phyloP scores from a whole-genome alignment of 352 stramenopile genomes.

The Elongisporangium anandrum region DNA sequence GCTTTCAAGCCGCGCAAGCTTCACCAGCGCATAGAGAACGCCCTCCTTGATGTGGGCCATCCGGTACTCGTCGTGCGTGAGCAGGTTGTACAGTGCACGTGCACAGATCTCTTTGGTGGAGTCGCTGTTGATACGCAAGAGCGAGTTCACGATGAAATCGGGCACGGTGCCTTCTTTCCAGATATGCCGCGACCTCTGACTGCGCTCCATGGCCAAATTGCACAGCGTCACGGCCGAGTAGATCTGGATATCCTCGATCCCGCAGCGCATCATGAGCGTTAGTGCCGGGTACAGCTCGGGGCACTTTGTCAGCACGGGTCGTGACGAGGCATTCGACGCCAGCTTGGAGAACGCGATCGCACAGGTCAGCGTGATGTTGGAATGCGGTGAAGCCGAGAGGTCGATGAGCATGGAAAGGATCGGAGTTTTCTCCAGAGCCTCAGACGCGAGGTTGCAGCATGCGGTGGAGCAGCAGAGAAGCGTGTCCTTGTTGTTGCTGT shows the following conservation, averaged over 20 bases:
- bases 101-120: slow-evolving; percentile 88
- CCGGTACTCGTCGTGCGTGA: slow-evolving; percentile 77
- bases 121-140: slow-evolving; percentile 86
- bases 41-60: slow-evolving; percentile 83
- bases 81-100: slow-evolving; percentile 80
- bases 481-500: slow-evolving; percentile 46
- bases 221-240: slow-evolving; percentile 86
- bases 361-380: slow-evolving; percentile 65
- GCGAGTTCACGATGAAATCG: slow-evolving; percentile 88
- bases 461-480: slow-evolving; percentile 66
- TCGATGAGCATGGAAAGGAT: slow-evolving; percentile 80
- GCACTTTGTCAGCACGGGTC: slow-evolving; percentile 57
- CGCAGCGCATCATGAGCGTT: slow-evolving; percentile 86
- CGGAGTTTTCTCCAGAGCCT: slow-evolving; percentile 64
- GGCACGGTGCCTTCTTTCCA: slow-evolving; percentile 85
- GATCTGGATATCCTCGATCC: slow-evolving; percentile 85
- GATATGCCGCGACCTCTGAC: slow-evolving; percentile 56
- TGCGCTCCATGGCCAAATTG: slow-evolving; percentile 74
- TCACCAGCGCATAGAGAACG: slow-evolving; percentile 85
- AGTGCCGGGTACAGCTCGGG: slow-evolving; percentile 70
- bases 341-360: slow-evolving; percentile 79
- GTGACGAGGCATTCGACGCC: slow-evolving; percentile 48
- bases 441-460: slow-evolving; percentile 70
- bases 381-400: slow-evolving; percentile 55
- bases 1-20: slow-evolving; percentile 78